Evolutionary conservation across 2,329 filamentous ascomycete genomes (phyloP).

Genomic region (Pseudocercospora crystallina): DNA sequence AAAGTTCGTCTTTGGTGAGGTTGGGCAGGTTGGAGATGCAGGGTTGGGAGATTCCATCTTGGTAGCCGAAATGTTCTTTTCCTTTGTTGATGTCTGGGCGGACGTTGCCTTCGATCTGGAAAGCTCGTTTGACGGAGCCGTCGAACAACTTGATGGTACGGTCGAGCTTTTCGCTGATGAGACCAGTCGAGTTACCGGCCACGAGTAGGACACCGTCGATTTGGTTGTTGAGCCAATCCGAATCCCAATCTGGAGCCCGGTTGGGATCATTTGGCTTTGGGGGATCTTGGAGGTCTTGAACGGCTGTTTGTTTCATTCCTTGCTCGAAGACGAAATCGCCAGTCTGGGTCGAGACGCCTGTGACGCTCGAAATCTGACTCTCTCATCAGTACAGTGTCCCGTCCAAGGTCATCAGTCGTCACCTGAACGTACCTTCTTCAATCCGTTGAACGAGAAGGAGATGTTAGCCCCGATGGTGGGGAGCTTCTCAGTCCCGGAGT

Average conservation of each 20-base stretch:
- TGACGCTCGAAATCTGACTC: constrained; percentile 27
- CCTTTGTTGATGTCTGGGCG: constrained; percentile 38
- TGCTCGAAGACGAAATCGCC: constrained; percentile 35
- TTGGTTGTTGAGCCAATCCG: constrained; percentile 34
- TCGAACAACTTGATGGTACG: constrained; percentile 35
- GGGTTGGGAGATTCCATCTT: constrained; percentile 46
- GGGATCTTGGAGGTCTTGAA: constrained; percentile 25
- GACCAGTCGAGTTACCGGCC: constrained; percentile 32
- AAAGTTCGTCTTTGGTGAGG: constrained; percentile 17
- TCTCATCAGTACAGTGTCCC: neutral
- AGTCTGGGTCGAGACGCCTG: constrained; percentile 31
- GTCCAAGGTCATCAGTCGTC: too few relatives aligned
- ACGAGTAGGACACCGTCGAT: constrained; percentile 41
- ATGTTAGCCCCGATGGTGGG: constrained; percentile 29
- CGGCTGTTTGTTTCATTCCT: constrained; percentile 37
- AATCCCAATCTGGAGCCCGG: constrained; percentile 22
- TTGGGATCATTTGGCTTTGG: constrained; percentile 27
- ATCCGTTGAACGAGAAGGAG: constrained; percentile 28
- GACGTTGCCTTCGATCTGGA: constrained; percentile 34
- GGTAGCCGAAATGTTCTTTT: constrained; percentile 47
- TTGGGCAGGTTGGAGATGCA: constrained; percentile 37
- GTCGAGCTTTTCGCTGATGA: constrained; percentile 31
- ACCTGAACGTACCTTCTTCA: constrained; percentile 24
- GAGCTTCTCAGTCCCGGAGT: constrained; percentile 11
- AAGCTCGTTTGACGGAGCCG: constrained; percentile 32